Percentiles rank a stretch among this genome's conserved stretches.
phyloP scores from a whole-genome alignment of 164 flowering plant genomes.

The Vitis cinerea region DNA sequence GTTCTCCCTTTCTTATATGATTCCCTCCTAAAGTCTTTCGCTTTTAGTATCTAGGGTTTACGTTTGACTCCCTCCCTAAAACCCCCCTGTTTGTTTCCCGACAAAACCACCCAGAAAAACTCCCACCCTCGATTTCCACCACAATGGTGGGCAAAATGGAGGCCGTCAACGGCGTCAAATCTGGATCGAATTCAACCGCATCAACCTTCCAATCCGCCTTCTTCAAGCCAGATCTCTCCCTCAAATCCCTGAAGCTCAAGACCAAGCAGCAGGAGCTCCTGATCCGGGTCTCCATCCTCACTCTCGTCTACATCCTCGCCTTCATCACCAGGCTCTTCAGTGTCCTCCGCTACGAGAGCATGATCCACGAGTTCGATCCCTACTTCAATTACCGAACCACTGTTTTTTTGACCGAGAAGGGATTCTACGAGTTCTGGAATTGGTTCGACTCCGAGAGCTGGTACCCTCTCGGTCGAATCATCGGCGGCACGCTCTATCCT shows the following conservation, averaged over 20 bases:
- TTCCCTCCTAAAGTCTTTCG: no score
- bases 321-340: conserved; percentile 83
- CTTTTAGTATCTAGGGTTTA: no score
- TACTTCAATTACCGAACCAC: conserved; percentile 96
- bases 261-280: conserved; percentile 91
- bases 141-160: conserved; percentile 17
- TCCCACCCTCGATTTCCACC: background rate
- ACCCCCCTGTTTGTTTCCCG: background rate
- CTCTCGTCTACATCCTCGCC: conserved; percentile 73
- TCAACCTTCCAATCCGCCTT: background rate
- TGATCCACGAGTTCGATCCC: conserved; percentile 99
- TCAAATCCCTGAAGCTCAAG: conserved; percentile 65
- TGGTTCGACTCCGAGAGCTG: conserved; percentile 98
- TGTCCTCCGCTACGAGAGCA: conserved; percentile 88
- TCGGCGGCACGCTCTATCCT: conserved; percentile 95
- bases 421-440: conserved; percentile 97
- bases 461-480: conserved; percentile 95
- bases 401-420: conserved; percentile 68
- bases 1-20: no score
- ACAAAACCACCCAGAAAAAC: background rate
- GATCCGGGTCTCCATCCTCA: conserved; percentile 66
- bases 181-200: conserved; percentile 12
- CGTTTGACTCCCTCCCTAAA: no score
- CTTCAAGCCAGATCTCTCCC: conserved; percentile 34
- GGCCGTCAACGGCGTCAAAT: conserved; percentile 14